Percentiles rank a stretch among this genome's conserved stretches.
phyloP scores from a whole-genome alignment of 2,329 filamentous ascomycete genomes.

The Colletotrichum tamarilloi region DNA sequence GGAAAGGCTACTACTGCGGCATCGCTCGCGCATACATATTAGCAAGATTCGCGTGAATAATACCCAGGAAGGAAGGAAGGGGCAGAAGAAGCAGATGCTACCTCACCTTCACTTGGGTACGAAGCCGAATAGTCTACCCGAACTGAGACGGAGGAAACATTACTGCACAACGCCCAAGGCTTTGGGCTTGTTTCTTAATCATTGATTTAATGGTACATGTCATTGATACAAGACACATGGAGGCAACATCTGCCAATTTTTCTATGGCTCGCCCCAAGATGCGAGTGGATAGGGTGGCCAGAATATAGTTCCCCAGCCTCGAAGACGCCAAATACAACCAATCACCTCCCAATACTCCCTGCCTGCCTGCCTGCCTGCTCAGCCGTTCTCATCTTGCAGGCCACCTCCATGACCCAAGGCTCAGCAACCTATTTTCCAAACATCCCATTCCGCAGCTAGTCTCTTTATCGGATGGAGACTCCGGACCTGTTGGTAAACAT shows the following conservation, averaged over 20 bases:
- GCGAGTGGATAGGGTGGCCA: not conserved
- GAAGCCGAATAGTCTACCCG: not conserved
- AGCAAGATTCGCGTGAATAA: not conserved
- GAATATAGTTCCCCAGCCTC: conserved; percentile 9
- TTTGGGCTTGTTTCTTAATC: not conserved
- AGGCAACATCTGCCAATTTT: conserved; percentile 14
- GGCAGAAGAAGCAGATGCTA: not conserved
- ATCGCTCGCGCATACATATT: not conserved
- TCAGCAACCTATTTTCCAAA: not conserved
- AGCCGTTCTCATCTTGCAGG: not conserved
- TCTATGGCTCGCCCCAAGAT: conserved; percentile 1
- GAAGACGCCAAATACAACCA: conserved; percentile 26
- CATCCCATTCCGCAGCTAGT: not conserved
- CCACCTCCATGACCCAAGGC: not conserved
- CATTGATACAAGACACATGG: conserved; percentile 21
- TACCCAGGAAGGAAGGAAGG: not conserved
- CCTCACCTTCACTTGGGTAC: not conserved
- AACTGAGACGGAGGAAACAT: not conserved
- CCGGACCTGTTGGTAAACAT: conserved; percentile 94
- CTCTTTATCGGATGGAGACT: conserved; percentile 72
- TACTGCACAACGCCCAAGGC: not conserved
- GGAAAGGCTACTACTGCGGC: not conserved
- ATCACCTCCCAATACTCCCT: not conserved
- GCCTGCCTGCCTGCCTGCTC: not conserved
- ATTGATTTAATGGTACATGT: conserved; percentile 21